phyloP scores from a whole-genome alignment of 2,329 filamentous ascomycete genomes.

The Scolecobasidium constrictum region DNA sequence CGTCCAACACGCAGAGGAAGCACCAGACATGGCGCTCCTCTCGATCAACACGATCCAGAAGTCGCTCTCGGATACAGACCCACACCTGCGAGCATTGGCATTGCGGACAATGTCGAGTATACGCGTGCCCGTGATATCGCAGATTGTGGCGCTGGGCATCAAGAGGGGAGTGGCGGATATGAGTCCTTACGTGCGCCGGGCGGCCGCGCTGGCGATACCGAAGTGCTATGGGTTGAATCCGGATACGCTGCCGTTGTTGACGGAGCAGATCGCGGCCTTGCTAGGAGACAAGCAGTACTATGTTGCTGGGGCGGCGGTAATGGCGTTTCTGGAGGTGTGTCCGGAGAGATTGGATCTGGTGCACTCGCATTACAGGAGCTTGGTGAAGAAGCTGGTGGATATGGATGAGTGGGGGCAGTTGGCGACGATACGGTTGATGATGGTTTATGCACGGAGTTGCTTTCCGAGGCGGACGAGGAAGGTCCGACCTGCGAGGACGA shows the following conservation, averaged over 20 bases:
- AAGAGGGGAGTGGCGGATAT: constrained; percentile 90
- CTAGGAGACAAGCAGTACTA: constrained; percentile 91
- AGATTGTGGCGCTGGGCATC: constrained; percentile 92
- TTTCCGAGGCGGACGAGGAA: constrained; percentile 63
- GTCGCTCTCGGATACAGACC: constrained; percentile 84
- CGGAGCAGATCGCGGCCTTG: constrained; percentile 68
- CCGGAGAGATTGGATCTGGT: constrained; percentile 80
- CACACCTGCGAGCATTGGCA: constrained; percentile 82
- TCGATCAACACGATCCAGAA: constrained; percentile 99
- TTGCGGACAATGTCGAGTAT: constrained; percentile 96
- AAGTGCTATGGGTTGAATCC: constrained; percentile 93
- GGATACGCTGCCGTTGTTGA: constrained; percentile 68
- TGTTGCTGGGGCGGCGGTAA: constrained; percentile 87
- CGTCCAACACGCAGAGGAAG: constrained; percentile 89
- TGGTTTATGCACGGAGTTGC: constrained; percentile 73
- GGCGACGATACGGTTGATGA: constrained; percentile 70
- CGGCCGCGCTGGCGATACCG: constrained; percentile 84
- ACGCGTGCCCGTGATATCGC: constrained; percentile 91
- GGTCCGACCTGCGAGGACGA: constrained; percentile 37
- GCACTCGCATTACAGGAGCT: constrained; percentile 74
- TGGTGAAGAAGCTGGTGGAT: constrained; percentile 86
- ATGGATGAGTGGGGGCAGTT: constrained; percentile 99
- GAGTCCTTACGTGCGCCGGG: constrained; percentile 86
- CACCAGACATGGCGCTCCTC: constrained; percentile 87
- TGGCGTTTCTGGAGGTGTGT: constrained; percentile 80